Evolutionary conservation across 2,329 filamentous ascomycete genomes (phyloP), one percentile per base, ranked within the genome.

Genomic region (Colletotrichum sp.): DNA sequence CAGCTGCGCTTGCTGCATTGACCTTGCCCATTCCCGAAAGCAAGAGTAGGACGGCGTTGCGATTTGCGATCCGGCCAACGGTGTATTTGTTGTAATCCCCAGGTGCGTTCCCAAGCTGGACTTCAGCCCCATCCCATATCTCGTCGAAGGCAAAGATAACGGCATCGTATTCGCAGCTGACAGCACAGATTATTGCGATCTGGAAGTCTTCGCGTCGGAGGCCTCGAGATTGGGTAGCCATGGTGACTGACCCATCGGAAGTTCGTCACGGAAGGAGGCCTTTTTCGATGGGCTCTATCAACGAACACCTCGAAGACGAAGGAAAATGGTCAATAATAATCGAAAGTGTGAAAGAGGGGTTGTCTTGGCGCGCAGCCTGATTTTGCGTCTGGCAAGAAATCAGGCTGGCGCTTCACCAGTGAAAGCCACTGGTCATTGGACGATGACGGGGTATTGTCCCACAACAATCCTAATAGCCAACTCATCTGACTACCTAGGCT

Each of bases 21-120:
- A 32, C 74, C 71, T 59, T 32, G n/a, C 65, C 65, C 32, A 26
- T 38, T 4, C n/a, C 28, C 55, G 79, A 32, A 56, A 82, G 75
- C 16, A 78, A 69, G 10, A 78, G 75, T 13, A 83, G 64, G 5
- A 82, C 77, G 26, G 80, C 78, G 24, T 81, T 74, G 32, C 80
- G 73, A 4, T 67, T 68, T 0, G 77, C 76, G 13, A 80, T 78
- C 3, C 52, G 52, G 18, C 56, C 56, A 0, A 61, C 2, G 0
- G 0, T 18, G 2, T 61, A 61, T 12, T 30, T 61, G 5, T 61
- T 61, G 2, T 13, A 3, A 6, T 56, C 52, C 3, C 21, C 52
- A 1, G 52, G 24, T 1, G 52, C 52, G 5, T 56, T 56, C 8
- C 52, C 52, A 0, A 56, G 52, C 4, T 5, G 8, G 1, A 56